phyloP scores from a whole-genome alignment of 2,329 filamentous ascomycete species.

The Ophiosphaerella narmari region DNA sequence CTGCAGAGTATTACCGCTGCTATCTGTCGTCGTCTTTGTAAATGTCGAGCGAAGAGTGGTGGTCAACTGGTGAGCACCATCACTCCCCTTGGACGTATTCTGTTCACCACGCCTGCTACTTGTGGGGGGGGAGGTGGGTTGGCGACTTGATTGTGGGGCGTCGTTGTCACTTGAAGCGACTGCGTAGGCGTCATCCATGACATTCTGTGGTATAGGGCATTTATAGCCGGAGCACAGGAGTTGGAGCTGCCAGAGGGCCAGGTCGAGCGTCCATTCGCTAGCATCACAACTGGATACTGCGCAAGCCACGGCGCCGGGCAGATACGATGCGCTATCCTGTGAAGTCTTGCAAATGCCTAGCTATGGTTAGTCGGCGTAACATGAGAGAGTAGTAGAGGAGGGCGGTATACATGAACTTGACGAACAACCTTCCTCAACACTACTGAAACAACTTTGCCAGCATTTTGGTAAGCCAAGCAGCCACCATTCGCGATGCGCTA shows the following conservation, averaged over 20 bases:
- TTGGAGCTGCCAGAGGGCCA: slow-evolving; percentile 24
- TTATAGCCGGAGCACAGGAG: slow-evolving; percentile 21
- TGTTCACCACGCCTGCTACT: slow-evolving; percentile 4
- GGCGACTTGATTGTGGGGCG: slow-evolving; percentile 4
- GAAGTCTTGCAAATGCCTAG: slow-evolving; percentile 33
- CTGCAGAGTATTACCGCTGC: slow-evolving; percentile 27
- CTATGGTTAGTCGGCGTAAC: slow-evolving; percentile 2
- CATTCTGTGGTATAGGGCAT: slow-evolving; percentile 20
- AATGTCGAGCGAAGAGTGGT: slow-evolving; percentile 21
- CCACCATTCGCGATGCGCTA: slow-evolving; percentile 21
- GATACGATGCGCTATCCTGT: slow-evolving; percentile 19
- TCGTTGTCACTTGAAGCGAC: slow-evolving; percentile 13
- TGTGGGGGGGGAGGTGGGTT: slow-evolving; percentile 1
- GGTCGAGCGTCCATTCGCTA: slow-evolving; percentile 14
- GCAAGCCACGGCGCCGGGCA: slow-evolving; percentile 25
- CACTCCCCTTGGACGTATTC: slow-evolving; percentile 7
- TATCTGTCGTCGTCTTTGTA: slow-evolving; percentile 26
- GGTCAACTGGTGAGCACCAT: slow-evolving; percentile 11
- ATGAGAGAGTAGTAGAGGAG: not conserved
- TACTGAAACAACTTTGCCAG: slow-evolving; percentile 24
- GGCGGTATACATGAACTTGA: slow-evolving; percentile 22
- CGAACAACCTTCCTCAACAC: slow-evolving; percentile 21
- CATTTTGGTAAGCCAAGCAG: slow-evolving; percentile 23
- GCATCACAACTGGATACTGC: slow-evolving; percentile 19
- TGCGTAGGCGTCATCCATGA: slow-evolving; percentile 25